Evolutionary conservation across 208 protist species (phyloP).

Genomic region (Angomonas deanei): DNA sequence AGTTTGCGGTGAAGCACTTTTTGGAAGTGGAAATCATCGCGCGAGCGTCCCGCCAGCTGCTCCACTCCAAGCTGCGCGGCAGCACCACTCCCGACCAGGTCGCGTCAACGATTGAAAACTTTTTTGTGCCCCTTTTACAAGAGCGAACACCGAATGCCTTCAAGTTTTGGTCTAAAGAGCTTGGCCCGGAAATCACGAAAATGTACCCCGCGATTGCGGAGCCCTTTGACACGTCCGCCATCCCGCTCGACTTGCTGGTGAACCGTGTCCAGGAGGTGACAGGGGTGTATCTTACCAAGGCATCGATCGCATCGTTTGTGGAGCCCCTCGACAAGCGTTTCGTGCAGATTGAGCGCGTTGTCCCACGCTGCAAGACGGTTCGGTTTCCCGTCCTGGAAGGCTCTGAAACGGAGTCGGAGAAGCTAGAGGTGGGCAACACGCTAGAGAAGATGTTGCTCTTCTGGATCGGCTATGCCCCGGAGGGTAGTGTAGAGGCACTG

Average conservation of each 20-base stretch:
- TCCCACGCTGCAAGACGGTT: conserved; percentile 19
- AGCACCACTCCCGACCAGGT: conserved; percentile 27
- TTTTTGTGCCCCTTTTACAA: conserved; percentile 54
- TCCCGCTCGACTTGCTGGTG: conserved; percentile 49
- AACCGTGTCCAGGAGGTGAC: conserved; percentile 36
- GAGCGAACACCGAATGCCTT: conserved; percentile 27
- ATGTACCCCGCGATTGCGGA: conserved; percentile 35
- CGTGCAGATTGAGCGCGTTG: conserved; percentile 20
- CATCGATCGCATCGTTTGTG: conserved; percentile 26
- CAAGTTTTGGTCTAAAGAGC: conserved; percentile 61
- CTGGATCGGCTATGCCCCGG: conserved; percentile 70
- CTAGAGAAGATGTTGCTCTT: conserved; percentile 67
- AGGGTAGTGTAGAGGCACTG: conserved; percentile 18
- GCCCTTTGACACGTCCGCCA: conserved; percentile 43
- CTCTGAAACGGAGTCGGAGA: conserved; percentile 5
- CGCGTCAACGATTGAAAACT: conserved; percentile 17
- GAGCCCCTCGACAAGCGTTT: conserved; percentile 23
- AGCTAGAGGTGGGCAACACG: conserved; percentile 8
- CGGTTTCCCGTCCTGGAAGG: conserved; percentile 2
- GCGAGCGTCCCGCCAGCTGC: conserved; percentile 47
- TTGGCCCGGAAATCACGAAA: conserved; percentile 49
- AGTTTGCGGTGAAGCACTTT: conserved; percentile 50
- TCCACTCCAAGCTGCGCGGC: conserved; percentile 42
- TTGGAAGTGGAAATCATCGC: conserved; percentile 73
- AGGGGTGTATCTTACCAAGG: conserved; percentile 44